A percentile compares a stretch with the other conserved stretches of the same genome.
These are phyloP conservation scores for Curvularia spicifera DNA, from an alignment of 2,329 filamentous ascomycete species.

Conservation along the genomic window DNA sequence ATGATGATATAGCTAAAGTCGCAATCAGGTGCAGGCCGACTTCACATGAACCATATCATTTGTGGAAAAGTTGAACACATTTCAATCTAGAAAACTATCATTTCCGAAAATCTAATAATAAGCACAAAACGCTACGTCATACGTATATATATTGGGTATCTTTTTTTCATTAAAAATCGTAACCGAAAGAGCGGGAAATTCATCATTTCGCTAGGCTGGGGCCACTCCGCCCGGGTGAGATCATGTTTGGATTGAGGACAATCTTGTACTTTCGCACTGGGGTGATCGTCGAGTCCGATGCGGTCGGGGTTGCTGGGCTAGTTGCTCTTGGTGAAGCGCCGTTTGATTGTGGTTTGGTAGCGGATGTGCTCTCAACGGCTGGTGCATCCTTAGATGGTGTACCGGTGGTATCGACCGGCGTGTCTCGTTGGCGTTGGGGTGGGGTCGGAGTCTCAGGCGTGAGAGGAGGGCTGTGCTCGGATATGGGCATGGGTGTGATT, in stretches of 20 bases:
- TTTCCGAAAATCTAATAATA: background rate
- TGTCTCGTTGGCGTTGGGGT: conserved; percentile 26
- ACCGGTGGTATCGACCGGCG: conserved; percentile 7
- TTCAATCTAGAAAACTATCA: background rate
- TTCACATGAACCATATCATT: too few relatives aligned
- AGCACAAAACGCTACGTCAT: background rate
- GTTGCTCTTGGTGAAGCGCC: conserved; percentile 9
- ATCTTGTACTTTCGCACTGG: conserved; percentile 43
- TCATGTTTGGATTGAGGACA: conserved; percentile 37
- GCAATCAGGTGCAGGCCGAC: too few relatives aligned
- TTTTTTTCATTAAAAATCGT: background rate
- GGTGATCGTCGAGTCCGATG: conserved; percentile 1
- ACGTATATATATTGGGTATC: conserved; percentile 10
- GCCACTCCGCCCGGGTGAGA: conserved; percentile 24
- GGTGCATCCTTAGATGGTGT: conserved; percentile 14
- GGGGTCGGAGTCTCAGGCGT: conserved; percentile 33
- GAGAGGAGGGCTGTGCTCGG: conserved; percentile 20
- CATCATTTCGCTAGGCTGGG: conserved; percentile 7
- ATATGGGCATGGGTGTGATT: conserved; percentile 18
- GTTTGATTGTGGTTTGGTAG: conserved; percentile 2
- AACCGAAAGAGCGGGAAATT: background rate
- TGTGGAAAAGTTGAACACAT: background rate
- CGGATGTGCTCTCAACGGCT: background rate
- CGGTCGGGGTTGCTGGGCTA: background rate
- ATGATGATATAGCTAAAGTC: too few relatives aligned